Percentiles rank a stretch among this genome's conserved stretches.
phyloP scores from a whole-genome alignment of 2,329 filamentous ascomycete genomes.

The Metarhizium rileyi region DNA sequence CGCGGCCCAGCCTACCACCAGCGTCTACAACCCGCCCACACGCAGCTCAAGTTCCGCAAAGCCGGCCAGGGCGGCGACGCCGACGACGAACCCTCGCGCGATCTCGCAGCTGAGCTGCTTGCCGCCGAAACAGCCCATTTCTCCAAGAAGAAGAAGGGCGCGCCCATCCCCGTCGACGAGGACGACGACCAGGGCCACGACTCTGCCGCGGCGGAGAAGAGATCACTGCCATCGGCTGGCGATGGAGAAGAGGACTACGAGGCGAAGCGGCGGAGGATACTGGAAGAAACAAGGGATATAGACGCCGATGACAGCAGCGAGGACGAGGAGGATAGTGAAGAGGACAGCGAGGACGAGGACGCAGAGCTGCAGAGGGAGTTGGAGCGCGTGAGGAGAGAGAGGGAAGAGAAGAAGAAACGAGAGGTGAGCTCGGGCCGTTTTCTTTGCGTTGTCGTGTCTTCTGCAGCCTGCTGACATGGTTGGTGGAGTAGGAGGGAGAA shows the following conservation, averaged over 20 bases:
- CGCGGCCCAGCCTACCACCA: constrained; percentile 94
- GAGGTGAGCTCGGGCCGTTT: constrained; percentile 15
- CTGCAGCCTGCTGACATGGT: neutral
- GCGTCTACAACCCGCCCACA: constrained; percentile 87
- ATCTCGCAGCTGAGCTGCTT: constrained; percentile 83
- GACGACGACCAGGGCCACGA: constrained; percentile 36
- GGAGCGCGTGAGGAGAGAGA: constrained; percentile 82
- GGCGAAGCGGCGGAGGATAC: constrained; percentile 73
- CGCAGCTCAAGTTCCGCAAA: constrained; percentile 77
- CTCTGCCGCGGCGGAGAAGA: constrained; percentile 34
- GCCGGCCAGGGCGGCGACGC: constrained; percentile 82
- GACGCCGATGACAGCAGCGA: constrained; percentile 61
- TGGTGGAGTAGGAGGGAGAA: constrained; percentile 56
- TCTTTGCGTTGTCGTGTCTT: neutral
- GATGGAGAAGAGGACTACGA: constrained; percentile 57
- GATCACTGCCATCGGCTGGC: constrained; percentile 41
- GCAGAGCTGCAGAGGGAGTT: constrained; percentile 86
- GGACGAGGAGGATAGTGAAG: constrained; percentile 39
- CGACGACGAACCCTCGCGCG: constrained; percentile 57
- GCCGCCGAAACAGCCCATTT: constrained; percentile 82
- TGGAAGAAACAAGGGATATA: constrained; percentile 80
- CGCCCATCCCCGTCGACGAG: constrained; percentile 35
- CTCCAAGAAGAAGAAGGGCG: constrained; percentile 68
- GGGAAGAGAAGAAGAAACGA: constrained; percentile 33
- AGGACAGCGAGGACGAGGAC: constrained; percentile 47